Evolutionary conservation across 1,284 basidiomycete genomes (phyloP).

Genomic region (Ustilago curta): DNA sequence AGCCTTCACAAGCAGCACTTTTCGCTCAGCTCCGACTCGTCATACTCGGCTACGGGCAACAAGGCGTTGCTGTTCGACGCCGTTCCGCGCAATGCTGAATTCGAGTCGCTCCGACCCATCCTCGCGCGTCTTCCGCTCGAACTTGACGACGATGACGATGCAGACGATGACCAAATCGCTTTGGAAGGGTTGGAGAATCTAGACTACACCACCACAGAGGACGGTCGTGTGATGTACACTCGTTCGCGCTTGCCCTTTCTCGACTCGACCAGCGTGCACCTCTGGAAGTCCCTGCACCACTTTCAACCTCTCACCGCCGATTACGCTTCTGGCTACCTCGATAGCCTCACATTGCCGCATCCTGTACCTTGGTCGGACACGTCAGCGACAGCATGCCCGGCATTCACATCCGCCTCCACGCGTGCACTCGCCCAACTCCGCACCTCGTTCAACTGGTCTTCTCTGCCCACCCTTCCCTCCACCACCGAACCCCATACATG

Average conservation of each 20-base stretch:
- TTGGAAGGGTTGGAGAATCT: slow-evolving; percentile 2
- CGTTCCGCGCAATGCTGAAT: slow-evolving; percentile 47
- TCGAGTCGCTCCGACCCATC: slow-evolving; percentile 54
- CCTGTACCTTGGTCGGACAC: slow-evolving; percentile 18
- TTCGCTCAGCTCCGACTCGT: slow-evolving; percentile 21
- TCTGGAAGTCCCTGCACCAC: slow-evolving; percentile 54
- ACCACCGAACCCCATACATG: slow-evolving; percentile 26
- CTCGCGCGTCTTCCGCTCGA: slow-evolving; percentile 44
- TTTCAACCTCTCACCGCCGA: slow-evolving; percentile 51
- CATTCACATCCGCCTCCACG: slow-evolving; percentile 31
- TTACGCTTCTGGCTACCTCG: slow-evolving; percentile 55
- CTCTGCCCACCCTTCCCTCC: slow-evolving; percentile 30
- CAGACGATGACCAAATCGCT: slow-evolving; percentile 1
- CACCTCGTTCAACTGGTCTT: slow-evolving; percentile 57
- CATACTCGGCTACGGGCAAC: slow-evolving; percentile 8
- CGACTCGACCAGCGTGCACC: slow-evolving; percentile 36
- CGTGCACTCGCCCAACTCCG: slow-evolving; percentile 19
- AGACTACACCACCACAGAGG: slow-evolving; percentile 25
- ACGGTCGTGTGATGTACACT: slow-evolving; percentile 49
- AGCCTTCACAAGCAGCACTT: slow-evolving; percentile 43
- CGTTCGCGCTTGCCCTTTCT: slow-evolving; percentile 48
- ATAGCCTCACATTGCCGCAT: slow-evolving; percentile 22
- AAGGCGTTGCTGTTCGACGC: slow-evolving; percentile 40
- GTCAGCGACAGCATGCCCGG: slow-evolving; percentile 34
- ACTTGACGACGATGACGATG: slow-evolving; percentile 11